These are phyloP conservation scores for Tetracladium marchalianum DNA, from an alignment of 495 filamentous ascomycete species.

Conservation along the genomic window DNA sequence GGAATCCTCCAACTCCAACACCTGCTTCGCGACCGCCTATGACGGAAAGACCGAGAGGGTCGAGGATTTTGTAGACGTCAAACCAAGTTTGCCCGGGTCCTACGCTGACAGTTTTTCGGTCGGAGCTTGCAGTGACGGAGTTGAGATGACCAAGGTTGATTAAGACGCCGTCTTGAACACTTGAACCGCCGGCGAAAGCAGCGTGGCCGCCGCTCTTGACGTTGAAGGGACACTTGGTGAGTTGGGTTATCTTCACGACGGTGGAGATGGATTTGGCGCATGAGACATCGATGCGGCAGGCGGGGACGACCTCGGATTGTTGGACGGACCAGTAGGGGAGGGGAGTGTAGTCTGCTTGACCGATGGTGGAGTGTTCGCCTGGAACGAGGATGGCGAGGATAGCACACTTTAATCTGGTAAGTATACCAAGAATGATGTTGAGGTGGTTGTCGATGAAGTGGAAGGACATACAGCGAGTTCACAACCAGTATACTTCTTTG, in stretches of 20 bases:
- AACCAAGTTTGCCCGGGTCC: conserved; percentile 40
- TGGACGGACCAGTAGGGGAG: conserved; percentile 39
- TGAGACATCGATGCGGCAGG: conserved; percentile 33
- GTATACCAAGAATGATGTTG: too few relatives aligned
- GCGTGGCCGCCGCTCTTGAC: conserved; percentile 44
- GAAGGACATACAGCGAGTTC: too few relatives aligned
- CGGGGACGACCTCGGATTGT: conserved; percentile 25
- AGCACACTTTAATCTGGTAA: too few relatives aligned
- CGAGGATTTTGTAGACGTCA: conserved; percentile 41
- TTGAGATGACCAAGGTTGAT: conserved; percentile 43
- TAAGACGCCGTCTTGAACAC: conserved; percentile 42
- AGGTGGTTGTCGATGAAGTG: too few relatives aligned
- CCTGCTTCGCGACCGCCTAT: conserved; percentile 27
- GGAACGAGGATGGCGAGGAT: too few relatives aligned
- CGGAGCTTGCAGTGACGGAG: conserved; percentile 23
- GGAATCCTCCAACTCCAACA: conserved; percentile 19
- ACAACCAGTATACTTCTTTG: too few relatives aligned
- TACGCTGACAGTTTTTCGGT: conserved; percentile 27
- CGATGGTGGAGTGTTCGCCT: too few relatives aligned
- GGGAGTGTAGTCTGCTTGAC: not conserved
- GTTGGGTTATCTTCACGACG: conserved; percentile 23
- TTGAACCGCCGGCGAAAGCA: conserved; percentile 36
- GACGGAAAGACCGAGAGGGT: conserved; percentile 33
- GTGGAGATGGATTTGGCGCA: conserved; percentile 28
- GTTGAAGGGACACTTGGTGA: conserved; percentile 31